Conservation (phyloP, 768 basidiomycete genomes). For the Tephrocybe rancida region DNA sequence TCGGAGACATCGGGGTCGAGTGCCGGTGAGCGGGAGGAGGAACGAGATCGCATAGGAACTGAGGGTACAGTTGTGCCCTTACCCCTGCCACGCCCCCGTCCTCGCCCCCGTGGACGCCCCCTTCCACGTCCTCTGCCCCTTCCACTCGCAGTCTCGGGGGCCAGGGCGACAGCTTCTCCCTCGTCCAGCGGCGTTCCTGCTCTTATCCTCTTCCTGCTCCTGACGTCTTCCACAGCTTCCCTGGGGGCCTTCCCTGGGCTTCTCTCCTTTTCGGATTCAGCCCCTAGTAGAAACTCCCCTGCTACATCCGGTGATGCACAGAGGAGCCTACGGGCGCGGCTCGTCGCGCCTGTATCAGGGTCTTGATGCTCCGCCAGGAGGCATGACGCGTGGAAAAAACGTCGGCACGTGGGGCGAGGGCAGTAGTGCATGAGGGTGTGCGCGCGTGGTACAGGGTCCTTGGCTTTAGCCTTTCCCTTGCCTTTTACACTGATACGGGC, state of each 20-base stretch:
- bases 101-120: background rate
- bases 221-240: background rate
- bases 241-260: background rate
- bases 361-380: constrained; percentile 32
- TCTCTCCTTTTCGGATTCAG: background rate
- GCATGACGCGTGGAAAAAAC: constrained; percentile 51
- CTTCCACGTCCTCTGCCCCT: background rate
- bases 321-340: constrained; percentile 30
- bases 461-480: background rate
- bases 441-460: background rate
- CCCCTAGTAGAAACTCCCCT: background rate
- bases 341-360: constrained; percentile 8
- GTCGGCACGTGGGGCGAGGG: constrained; percentile 49
- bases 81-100: constrained; percentile 16
- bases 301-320: constrained; percentile 34
- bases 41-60: too few relatives aligned
- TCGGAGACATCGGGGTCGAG: background rate
- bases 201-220: background rate
- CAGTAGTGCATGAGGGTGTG: constrained; percentile 55
- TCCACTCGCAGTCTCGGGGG: background rate
- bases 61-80: background rate
- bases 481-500: too few relatives aligned
- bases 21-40: background rate
- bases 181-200: background rate
- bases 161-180: background rate